Evolutionary conservation across 1,139 yeast species (phyloP), one percentile per base, ranked within the genome.

Genomic region (Geotrichum cucujoidarum): DNA sequence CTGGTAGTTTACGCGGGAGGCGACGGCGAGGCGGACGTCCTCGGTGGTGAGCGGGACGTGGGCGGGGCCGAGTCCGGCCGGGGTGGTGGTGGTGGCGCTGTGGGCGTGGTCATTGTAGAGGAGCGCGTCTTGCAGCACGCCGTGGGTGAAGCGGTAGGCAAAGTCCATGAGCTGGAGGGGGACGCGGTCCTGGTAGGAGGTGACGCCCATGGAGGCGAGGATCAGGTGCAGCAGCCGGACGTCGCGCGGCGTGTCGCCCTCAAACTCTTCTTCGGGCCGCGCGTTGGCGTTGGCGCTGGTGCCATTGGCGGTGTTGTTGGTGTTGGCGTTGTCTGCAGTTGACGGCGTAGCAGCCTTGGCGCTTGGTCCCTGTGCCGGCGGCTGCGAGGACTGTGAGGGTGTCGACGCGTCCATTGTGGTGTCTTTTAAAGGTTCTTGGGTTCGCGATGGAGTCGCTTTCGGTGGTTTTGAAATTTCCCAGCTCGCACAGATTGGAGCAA

Each of bases 141-240:
- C 83, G 33, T 83, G 76, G 11, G 98, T 88, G 70, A 92, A 92
- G 57, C 94, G 57, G 65, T 87, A 87, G 13, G 97, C 97, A 71
- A 92, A 92, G 65, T 92, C 97, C 95, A 92, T 87, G 55, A 92
- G 73, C 64, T 90, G 97, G 35, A 92, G 69, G 0, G 97, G 97
- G 2, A 92, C 97, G 53, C 89, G 94, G 62, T 90, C 97, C 63
- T 92, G 95, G 66, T 90, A 92, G 54, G 86, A 81, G 51, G 86
- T 88, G 31, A 92, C 87, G 1, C 95, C 92, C 70, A 92, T 95
- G 0, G 97, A 85, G 14, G 97, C 97, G 60, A 92, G 78, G 47
- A 92, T 84, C 63, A 92, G 73, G 63, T 92, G 97, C 49, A 92
- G 71, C 55, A 94, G 75, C 53, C 97, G 76, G 39, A 92, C 97